These are phyloP conservation scores for Phytophthora sojae DNA, from an alignment of 352 stramenopile genomes.

Conservation along the genomic window DNA sequence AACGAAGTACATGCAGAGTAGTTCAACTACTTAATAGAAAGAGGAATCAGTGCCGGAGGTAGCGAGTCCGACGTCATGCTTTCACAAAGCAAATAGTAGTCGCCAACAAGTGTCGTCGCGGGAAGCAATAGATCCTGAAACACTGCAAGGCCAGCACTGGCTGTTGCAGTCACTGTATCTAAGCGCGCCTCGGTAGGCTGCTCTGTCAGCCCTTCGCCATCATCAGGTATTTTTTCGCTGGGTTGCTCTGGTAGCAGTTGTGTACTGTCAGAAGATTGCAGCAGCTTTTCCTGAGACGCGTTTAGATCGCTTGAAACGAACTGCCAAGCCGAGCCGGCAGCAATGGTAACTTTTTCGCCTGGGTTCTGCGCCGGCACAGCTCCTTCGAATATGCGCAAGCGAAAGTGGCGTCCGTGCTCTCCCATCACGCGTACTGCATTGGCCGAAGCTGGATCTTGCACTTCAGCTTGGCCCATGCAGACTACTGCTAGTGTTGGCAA, in stretches of 20 bases:
- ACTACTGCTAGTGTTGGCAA: slow-evolving; percentile 23
- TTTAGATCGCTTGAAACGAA: slow-evolving; percentile 16
- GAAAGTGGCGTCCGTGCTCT: slow-evolving; percentile 46
- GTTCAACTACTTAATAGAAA: slow-evolving; percentile 18
- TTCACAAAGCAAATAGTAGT: slow-evolving; percentile 57
- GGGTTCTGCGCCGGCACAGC: slow-evolving; percentile 1
- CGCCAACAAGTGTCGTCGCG: slow-evolving; percentile 32
- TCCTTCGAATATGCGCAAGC: slow-evolving; percentile 54
- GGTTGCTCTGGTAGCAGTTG: neutral
- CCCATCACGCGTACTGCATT: slow-evolving; percentile 27
- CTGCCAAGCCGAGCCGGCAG: slow-evolving; percentile 26
- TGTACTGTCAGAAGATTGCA: slow-evolving; percentile 2
- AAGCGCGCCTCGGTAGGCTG: slow-evolving; percentile 18
- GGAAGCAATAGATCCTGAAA: slow-evolving; percentile 48
- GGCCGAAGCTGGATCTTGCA: neutral
- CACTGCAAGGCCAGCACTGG: slow-evolving; percentile 27
- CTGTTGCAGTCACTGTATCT: slow-evolving; percentile 31
- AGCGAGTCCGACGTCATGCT: slow-evolving; percentile 35
- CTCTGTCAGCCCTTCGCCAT: neutral
- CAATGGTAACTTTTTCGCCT: neutral
- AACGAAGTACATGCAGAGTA: too few relatives aligned
- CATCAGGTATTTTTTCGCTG: neutral
- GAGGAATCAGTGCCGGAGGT: slow-evolving; percentile 14
- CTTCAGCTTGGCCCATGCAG: slow-evolving; percentile 6
- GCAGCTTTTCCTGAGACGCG: too few relatives aligned